These are phyloP conservation scores for Moelleriella libera DNA, from an alignment of 2,329 filamentous ascomycete species.

Conservation along the genomic window DNA sequence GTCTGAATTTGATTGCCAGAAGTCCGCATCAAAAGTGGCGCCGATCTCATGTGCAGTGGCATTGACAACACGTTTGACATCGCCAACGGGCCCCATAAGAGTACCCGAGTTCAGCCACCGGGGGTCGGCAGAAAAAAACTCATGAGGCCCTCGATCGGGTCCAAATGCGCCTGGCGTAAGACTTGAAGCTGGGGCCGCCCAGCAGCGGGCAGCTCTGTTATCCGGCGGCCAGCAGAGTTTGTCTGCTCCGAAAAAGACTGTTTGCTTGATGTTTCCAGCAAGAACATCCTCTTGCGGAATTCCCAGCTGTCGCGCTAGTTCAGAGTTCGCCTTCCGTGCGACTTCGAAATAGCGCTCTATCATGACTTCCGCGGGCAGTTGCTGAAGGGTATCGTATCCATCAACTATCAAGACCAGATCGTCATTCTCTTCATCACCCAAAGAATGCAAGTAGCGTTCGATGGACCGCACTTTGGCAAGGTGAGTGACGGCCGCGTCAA, in stretches of 20 bases:
- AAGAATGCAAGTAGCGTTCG: constrained; percentile 17
- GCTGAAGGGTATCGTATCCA: constrained; percentile 50
- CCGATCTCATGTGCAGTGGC: constrained; percentile 15
- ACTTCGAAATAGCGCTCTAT: constrained; percentile 46
- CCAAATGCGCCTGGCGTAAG: constrained; percentile 20
- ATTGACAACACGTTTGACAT: constrained; percentile 13
- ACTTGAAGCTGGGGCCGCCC: constrained; percentile 21
- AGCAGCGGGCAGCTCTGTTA: constrained; percentile 21
- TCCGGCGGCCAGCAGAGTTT: constrained; percentile 28
- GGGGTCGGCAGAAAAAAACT: constrained; percentile 16
- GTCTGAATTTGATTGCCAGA: constrained; percentile 26
- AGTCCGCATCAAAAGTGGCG: constrained; percentile 16
- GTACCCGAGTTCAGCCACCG: constrained; percentile 32
- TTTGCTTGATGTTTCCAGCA: constrained; percentile 17
- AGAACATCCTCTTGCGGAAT: constrained; percentile 16
- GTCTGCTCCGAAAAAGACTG: constrained; percentile 29
- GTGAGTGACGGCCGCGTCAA: constrained; percentile 20
- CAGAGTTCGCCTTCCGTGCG: constrained; percentile 35
- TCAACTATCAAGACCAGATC: constrained; percentile 52
- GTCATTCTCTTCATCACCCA: constrained; percentile 22
- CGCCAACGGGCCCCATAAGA: constrained; percentile 23
- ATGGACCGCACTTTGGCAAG: constrained; percentile 24
- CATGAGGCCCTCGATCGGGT: constrained; percentile 16
- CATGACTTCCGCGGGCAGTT: constrained; percentile 48
- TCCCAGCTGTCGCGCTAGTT: constrained; percentile 35